These are phyloP conservation scores for Babesia ovis DNA, from an alignment of 169 alveolate species.

Conservation along the genomic window DNA sequence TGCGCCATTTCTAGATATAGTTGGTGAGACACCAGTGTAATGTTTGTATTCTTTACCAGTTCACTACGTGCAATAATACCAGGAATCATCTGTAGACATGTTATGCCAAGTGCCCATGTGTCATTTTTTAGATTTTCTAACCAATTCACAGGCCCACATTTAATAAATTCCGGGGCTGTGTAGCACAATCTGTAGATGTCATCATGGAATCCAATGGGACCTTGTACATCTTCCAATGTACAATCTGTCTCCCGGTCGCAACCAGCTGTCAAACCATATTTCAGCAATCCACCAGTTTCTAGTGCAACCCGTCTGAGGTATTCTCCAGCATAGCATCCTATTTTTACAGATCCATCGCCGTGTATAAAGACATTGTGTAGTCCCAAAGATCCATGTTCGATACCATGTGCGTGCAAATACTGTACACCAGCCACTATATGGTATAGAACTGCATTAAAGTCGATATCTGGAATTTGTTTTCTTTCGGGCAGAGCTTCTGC, in stretches of 20 bases:
- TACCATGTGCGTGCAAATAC: constrained; percentile 52
- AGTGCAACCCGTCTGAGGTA: constrained; percentile 9
- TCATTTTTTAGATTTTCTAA: constrained; percentile 32
- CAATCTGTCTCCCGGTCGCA: background rate
- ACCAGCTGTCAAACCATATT: no score
- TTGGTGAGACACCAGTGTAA: background rate
- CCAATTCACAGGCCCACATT: background rate
- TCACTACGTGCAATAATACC: background rate
- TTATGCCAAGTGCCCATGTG: constrained; percentile 59
- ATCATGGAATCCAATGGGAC: background rate
- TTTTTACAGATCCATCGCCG: constrained; percentile 46
- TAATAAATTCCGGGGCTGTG: constrained; percentile 34
- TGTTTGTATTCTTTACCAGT: no score
- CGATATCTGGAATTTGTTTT: background rate
- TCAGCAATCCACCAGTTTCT: no score
- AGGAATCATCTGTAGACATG: constrained; percentile 11
- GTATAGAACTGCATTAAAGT: constrained; percentile 9
- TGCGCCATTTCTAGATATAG: background rate
- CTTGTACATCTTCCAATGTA: background rate
- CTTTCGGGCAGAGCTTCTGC: background rate
- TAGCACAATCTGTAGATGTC: background rate
- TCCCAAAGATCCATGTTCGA: constrained; percentile 49
- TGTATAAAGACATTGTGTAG: constrained; percentile 27
- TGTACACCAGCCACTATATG: constrained; percentile 56
- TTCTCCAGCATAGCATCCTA: constrained; percentile 48